Evolutionary conservation across 2,329 filamentous ascomycete species (phyloP).

Genomic region (Paradendryphiella salina): DNA sequence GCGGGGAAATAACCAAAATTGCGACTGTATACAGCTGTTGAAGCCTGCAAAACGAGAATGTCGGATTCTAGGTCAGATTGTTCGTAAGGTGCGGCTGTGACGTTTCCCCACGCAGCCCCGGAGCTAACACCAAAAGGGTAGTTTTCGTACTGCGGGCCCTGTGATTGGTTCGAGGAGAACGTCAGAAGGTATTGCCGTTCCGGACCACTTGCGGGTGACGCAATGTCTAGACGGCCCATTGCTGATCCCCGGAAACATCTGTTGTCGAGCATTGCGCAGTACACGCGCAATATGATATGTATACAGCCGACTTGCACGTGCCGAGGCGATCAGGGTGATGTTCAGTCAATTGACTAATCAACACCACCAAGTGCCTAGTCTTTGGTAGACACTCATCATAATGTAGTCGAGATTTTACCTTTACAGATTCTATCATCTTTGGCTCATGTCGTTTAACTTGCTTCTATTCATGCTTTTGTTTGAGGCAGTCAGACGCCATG

Average conservation of each 20-base stretch:
- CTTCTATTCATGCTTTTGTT: slow-evolving; percentile 14
- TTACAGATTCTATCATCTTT: background rate
- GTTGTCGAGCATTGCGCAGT: background rate
- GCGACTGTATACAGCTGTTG: slow-evolving; percentile 9
- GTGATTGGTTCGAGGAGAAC: slow-evolving; percentile 16
- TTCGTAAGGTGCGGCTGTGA: slow-evolving; percentile 16
- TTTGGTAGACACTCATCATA: too few relatives aligned
- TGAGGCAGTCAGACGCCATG: slow-evolving; percentile 1
- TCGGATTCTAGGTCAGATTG: slow-evolving; percentile 4
- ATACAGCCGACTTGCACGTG: background rate
- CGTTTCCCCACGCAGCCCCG: slow-evolving; percentile 10
- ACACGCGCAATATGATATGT: background rate
- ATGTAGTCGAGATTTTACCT: too few relatives aligned
- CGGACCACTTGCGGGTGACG: slow-evolving; percentile 1
- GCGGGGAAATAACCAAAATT: background rate
- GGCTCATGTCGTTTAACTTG: background rate
- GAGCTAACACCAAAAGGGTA: slow-evolving; percentile 15
- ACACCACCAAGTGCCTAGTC: too few relatives aligned
- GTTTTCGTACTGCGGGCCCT: slow-evolving; percentile 19
- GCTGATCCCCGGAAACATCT: background rate
- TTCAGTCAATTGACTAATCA: too few relatives aligned
- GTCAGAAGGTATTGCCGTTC: background rate
- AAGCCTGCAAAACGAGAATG: slow-evolving; percentile 8
- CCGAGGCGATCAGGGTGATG: too few relatives aligned
- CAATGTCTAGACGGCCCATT: background rate